Percentiles rank a stretch among this genome's conserved stretches.
phyloP scores from a whole-genome alignment of 2,329 filamentous ascomycete species.

The Fusarium austroafricanum region DNA sequence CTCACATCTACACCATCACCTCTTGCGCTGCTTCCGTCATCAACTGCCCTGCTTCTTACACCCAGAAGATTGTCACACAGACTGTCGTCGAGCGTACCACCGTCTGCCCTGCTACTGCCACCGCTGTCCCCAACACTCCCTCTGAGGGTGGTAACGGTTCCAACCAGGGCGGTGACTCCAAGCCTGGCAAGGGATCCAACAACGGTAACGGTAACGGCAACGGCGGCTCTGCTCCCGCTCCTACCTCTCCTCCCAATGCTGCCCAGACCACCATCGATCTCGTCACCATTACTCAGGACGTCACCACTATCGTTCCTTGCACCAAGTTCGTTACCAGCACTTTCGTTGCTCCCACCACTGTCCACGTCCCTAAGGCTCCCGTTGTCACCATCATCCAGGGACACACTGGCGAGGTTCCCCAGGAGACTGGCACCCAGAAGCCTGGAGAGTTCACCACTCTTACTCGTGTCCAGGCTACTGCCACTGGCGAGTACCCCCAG shows the following conservation, averaged over 20 bases:
- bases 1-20: constrained; percentile 50
- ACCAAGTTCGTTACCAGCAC: constrained; percentile 40
- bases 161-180: background rate
- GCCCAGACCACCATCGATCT: constrained; percentile 25
- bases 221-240: constrained; percentile 8
- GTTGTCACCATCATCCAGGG: constrained; percentile 36
- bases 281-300: constrained; percentile 40
- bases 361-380: constrained; percentile 12
- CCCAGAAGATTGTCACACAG: constrained; percentile 48
- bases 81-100: constrained; percentile 37
- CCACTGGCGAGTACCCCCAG: constrained; percentile 15
- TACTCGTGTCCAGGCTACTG: constrained; percentile 25
- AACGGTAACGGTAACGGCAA: background rate
- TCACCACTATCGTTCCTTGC: constrained; percentile 44
- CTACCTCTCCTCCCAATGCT: constrained; percentile 22
- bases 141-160: constrained; percentile 5
- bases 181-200: background rate
- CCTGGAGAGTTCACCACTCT: constrained; percentile 26
- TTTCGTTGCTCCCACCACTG: constrained; percentile 34
- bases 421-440: constrained; percentile 10
- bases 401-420: constrained; percentile 17
- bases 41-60: constrained; percentile 55
- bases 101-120: constrained; percentile 41
- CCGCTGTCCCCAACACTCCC: constrained; percentile 7
- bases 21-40: constrained; percentile 52